Percentiles rank a stretch among this genome's conserved stretches.
These are phyloP conservation scores for Botrytis medusae DNA, from an alignment of 2,329 filamentous ascomycete genomes.

Conservation along the genomic window DNA sequence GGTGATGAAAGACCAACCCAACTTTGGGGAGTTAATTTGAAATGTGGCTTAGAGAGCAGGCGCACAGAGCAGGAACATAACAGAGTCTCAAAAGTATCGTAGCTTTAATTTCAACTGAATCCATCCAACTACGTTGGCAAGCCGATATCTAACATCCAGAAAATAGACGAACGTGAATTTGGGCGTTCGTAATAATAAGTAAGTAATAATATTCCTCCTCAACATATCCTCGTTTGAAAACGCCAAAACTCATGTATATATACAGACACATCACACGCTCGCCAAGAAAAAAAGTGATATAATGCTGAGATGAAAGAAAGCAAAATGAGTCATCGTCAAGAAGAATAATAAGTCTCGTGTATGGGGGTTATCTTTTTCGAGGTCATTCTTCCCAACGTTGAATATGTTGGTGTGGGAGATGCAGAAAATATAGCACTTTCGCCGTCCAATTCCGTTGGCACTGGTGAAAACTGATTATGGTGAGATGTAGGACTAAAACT, in stretches of 20 bases:
- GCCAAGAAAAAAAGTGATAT: not conserved
- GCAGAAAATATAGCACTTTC: not conserved
- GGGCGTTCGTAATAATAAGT: constrained; percentile 2
- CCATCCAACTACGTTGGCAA: constrained; percentile 5
- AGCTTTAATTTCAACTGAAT: constrained; percentile 10
- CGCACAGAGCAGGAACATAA: not conserved
- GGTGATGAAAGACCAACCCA: not conserved
- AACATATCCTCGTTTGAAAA: constrained; percentile 3
- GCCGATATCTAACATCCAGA: not conserved
- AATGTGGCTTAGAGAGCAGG: not conserved
- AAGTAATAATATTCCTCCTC: constrained; percentile 9
- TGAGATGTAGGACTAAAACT: constrained; percentile 22
- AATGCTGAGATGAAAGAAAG: not conserved
- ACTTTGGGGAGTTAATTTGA: not conserved
- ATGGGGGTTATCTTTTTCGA: constrained; percentile 25
- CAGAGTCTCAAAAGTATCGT: not conserved
- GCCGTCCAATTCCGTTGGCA: constrained; percentile 15
- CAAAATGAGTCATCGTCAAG: constrained; percentile 15
- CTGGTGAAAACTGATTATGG: constrained; percentile 7
- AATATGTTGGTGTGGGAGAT: constrained; percentile 29
- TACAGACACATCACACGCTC: not conserved
- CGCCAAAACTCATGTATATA: constrained; percentile 3
- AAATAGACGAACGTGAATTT: not conserved
- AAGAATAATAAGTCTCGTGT: constrained; percentile 32
- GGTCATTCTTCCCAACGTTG: constrained; percentile 23